These are phyloP conservation scores for Yamadazyma spencermartinsiae DNA, from an alignment of 1,139 yeast genomes.

Conservation along the genomic window DNA sequence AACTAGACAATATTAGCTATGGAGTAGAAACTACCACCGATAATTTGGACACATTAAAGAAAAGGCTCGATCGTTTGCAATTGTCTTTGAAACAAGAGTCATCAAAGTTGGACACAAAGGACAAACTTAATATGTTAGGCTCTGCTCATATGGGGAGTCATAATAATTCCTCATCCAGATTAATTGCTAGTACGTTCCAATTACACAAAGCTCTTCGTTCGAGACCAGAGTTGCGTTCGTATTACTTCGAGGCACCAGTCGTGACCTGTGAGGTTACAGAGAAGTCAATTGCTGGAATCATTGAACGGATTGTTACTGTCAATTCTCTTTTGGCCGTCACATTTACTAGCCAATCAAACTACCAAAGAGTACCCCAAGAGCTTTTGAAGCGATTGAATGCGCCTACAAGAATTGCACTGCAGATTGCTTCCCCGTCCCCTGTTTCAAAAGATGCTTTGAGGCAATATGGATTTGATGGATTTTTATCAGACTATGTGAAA, in stretches of 20 bases:
- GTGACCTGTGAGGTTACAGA: conserved; percentile 60
- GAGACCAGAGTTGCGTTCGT: conserved; percentile 31
- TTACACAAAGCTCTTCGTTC: conserved; percentile 34
- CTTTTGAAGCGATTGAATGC: conserved; percentile 28
- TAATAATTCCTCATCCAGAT: conserved; percentile 21
- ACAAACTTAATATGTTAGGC: conserved; percentile 48
- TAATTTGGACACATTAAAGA: conserved; percentile 15
- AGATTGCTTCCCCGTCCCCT: conserved; percentile 14
- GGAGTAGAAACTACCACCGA: conserved; percentile 2
- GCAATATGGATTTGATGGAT: conserved; percentile 75
- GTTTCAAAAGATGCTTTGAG: conserved; percentile 33
- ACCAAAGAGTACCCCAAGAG: conserved; percentile 33
- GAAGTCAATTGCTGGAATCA: conserved; percentile 48
- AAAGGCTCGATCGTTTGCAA: conserved; percentile 18
- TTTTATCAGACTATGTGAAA: conserved; percentile 62
- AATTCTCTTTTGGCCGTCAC: conserved; percentile 54
- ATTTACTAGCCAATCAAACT: conserved; percentile 30
- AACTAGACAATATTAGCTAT: conserved; percentile 4
- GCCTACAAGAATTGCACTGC: conserved; percentile 34
- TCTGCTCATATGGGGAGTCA: conserved; percentile 20
- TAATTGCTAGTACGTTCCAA: conserved; percentile 30
- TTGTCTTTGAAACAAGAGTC: conserved; percentile 21
- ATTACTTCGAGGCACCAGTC: conserved; percentile 76
- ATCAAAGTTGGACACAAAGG: conserved; percentile 45
- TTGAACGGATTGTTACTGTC: conserved; percentile 59